phyloP scores from a whole-genome alignment of 116 monocot species.

The Phalaenopsis hybrid region DNA sequence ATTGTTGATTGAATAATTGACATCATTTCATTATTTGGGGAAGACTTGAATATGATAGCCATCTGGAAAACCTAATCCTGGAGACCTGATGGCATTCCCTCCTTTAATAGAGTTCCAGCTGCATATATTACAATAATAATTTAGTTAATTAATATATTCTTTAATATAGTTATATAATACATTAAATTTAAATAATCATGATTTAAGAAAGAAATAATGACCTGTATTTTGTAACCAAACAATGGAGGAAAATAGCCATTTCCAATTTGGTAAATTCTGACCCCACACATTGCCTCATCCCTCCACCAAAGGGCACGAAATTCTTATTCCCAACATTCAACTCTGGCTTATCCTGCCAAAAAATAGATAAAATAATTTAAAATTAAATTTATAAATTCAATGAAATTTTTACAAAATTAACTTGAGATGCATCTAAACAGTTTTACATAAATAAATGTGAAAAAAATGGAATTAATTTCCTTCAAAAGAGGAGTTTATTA shows the following conservation, averaged over 20 bases:
- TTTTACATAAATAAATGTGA: not conserved
- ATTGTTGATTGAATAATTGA: too few relatives aligned
- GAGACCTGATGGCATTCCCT: slow-evolving; percentile 38
- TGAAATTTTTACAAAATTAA: too few relatives aligned
- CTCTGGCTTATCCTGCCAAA: not conserved
- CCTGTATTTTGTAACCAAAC: slow-evolving; percentile 34
- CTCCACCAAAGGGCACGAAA: slow-evolving; percentile 54
- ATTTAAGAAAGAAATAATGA: not conserved
- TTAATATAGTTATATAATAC: too few relatives aligned
- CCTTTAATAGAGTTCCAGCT: slow-evolving; percentile 33
- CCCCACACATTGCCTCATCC: slow-evolving; percentile 42
- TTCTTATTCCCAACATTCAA: slow-evolving; percentile 23
- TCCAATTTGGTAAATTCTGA: slow-evolving; percentile 33
- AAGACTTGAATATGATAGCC: slow-evolving; percentile 39
- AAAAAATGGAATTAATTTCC: too few relatives aligned
- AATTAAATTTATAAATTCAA: too few relatives aligned
- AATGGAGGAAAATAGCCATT: slow-evolving; percentile 39
- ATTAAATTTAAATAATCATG: not conserved
- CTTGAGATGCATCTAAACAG: too few relatives aligned
- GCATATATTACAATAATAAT: not conserved
- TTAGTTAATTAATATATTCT: too few relatives aligned
- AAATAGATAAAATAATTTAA: not conserved
- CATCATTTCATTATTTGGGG: slow-evolving; percentile 22
- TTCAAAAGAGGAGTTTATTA: too few relatives aligned
- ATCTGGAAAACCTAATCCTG: slow-evolving; percentile 44